Base-by-base conservation (phyloP, 2,329 filamentous ascomycete species). In the Lomentospora prolificans region DNA sequence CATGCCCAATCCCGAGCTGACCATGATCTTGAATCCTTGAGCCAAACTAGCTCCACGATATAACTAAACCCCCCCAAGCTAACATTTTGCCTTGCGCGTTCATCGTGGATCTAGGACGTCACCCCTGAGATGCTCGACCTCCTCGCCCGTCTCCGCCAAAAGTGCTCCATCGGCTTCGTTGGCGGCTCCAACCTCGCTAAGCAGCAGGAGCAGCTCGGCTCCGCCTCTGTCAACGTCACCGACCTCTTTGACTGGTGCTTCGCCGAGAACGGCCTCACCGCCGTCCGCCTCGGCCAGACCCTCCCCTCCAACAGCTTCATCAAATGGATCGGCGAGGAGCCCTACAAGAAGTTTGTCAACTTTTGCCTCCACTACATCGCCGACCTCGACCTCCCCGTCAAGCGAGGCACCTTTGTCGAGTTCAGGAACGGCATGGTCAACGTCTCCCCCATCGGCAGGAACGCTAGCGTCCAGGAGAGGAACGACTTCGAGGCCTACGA, bases 161-260 rank as follows among this genome's bases (percentile, higher is more conserved):
- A 94, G 71, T 86, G 88, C 67, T 88, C 90, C 64, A 90, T 96
- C 66, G 91, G 90, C 64, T 95, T 84, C 74, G 91, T 97, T 59
- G 94, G 94, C 66, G 94, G 94, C 69, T 94, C 88, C 64, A 87
- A 97, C 78, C 82, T 96, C 60, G 75, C 72, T 69, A 97, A 99
- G 78, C 94, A 97, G 74, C 90, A 97, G 73, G 94, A 97, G 73
- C 92, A 97, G 75, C 82, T 97, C 59, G 90, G 90, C 69, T 68
- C 82, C 3, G 69, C 80, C 25, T 74, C 79, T 57, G 70, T 73
- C 27, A 79, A 86, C 63, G 92, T 97, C 59, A 90, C 85, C 54
- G 77, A 82, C 59, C 84, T 97, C 65, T 99, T 99, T 77, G 94
- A 99, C 78, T 99, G 89, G 76, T 94, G 87, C 81, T 99, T 99